Evolutionary conservation across 2,329 filamentous ascomycete genomes (phyloP).

Genomic region (Amauroascus verrucosus): DNA sequence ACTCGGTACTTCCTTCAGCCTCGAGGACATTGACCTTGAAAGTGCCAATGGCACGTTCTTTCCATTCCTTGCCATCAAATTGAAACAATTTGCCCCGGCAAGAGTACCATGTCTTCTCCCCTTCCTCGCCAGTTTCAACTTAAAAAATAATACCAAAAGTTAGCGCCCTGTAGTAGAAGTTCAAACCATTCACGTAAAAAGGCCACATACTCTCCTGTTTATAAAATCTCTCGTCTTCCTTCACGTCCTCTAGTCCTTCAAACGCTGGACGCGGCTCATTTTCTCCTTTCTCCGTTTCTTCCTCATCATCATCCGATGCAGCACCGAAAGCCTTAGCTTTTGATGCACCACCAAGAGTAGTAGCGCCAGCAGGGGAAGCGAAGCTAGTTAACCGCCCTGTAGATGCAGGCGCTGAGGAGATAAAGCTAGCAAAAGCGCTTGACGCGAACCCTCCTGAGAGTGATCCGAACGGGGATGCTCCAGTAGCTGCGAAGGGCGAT

Average conservation of each 20-base stretch:
- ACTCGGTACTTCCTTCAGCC: constrained; percentile 32
- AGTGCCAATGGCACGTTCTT: constrained; percentile 74
- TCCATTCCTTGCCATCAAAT: constrained; percentile 68
- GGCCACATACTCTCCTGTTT: constrained; percentile 54
- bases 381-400: constrained; percentile 54
- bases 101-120: constrained; percentile 63
- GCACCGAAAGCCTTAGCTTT: constrained; percentile 59
- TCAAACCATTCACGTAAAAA: background rate
- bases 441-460: constrained; percentile 29
- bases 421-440: constrained; percentile 40
- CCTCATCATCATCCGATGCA: constrained; percentile 47
- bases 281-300: constrained; percentile 42
- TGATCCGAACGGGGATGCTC: constrained; percentile 30
- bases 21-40: constrained; percentile 68
- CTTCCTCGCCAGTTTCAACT: constrained; percentile 83
- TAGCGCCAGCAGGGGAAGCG: constrained; percentile 49
- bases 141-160: constrained; percentile 20
- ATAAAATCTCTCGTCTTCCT: constrained; percentile 41
- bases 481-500: constrained; percentile 24
- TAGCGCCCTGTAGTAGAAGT: constrained; percentile 39
- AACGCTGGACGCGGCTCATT: constrained; percentile 39
- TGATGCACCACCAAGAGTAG: constrained; percentile 30
- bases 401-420: constrained; percentile 34
- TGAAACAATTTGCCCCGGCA: constrained; percentile 78
- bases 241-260: constrained; percentile 42